Conservation (phyloP, 2,329 filamentous ascomycete genomes). For the Exophiala phaeomuriformis region DNA sequence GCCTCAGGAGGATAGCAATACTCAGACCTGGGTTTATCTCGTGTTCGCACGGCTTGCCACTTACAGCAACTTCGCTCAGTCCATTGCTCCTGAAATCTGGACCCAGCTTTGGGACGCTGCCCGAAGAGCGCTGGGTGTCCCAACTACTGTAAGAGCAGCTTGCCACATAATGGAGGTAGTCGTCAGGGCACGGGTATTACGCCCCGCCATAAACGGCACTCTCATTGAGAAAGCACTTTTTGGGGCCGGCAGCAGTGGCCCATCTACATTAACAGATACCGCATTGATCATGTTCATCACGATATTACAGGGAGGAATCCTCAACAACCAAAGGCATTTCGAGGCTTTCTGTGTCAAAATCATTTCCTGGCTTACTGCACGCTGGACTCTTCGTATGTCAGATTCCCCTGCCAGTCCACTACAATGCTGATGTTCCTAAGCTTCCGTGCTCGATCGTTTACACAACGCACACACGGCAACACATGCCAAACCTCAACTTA, state of each 20-base stretch:
- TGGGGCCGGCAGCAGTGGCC: conserved; percentile 68
- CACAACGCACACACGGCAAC: conserved; percentile 59
- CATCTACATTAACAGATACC: conserved; percentile 69
- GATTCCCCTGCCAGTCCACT: neutral
- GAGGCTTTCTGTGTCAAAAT: conserved; percentile 62
- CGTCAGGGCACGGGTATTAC: conserved; percentile 9
- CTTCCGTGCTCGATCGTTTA: conserved; percentile 54
- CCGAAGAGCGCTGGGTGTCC: conserved; percentile 11
- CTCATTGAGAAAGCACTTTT: conserved; percentile 16
- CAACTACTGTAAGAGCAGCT: conserved; percentile 15
- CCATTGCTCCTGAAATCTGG: conserved; percentile 10
- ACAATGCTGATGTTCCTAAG: conserved; percentile 6
- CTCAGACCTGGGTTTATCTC: conserved; percentile 18
- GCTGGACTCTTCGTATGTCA: conserved; percentile 70
- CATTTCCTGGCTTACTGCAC: conserved; percentile 71
- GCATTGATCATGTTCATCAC: conserved; percentile 65
- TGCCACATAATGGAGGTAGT: conserved; percentile 17
- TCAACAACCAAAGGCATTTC: conserved; percentile 60
- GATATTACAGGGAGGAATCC: conserved; percentile 55
- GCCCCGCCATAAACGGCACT: conserved; percentile 2
- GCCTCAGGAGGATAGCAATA: conserved; percentile 11
- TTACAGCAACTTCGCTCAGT: neutral
- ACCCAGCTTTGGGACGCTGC: conserved; percentile 18
- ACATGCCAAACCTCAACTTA: conserved; percentile 60
- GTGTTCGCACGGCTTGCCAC: conserved; percentile 9